Base-by-base conservation (phyloP, 2,329 filamentous ascomycete species). In the Xylaria sp. region DNA sequence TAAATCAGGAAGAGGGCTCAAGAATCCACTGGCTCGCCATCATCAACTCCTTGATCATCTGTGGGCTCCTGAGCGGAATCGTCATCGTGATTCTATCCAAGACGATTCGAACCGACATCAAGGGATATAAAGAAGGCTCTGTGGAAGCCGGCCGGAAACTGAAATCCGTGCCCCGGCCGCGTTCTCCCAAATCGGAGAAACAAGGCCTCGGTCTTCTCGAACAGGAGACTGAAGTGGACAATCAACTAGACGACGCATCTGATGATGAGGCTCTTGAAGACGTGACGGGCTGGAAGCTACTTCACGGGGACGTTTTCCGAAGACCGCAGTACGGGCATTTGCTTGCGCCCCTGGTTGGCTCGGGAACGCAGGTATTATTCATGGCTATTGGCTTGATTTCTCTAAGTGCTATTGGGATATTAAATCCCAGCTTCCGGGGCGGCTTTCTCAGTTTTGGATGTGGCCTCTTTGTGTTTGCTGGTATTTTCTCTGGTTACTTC, bases 11-110 rank as follows among this genome's bases (percentile, higher is more conserved):
- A 66, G 92, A 95, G 72, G 92, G 92, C 54, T 90, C 88, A 30
- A 90, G 89, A 77, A 93, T 95, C 27, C 93, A 97, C 78, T 97
- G 93, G 92, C 85, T 97, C 64, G 93, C 93, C 42, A 95, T 97
- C 71, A 80, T 96, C 79, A 97, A 97, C 81, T 96, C 93, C 0
- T 80, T 97, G 71, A 90, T 94, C 72, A 96, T 97, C 72, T 93
- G 91, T 58, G 91, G 91, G 6, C 83, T 96, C 42, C 83, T 97
- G 50, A 94, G 92, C 1, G 90, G 90, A 19, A 89, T 93, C 42
- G 92, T 96, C 27, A 88, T 93, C 67, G 92, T 97, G 77, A 94
- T 97, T 68, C 84, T 96, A 74, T 87, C 92, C 34, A 89, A 92
- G 74, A 97, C 93, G 0, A 88, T 95, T 57, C 88, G 90, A 63